Evolutionary conservation across 495 filamentous ascomycete species (phyloP).

Genomic region (Neurospora sp.): DNA sequence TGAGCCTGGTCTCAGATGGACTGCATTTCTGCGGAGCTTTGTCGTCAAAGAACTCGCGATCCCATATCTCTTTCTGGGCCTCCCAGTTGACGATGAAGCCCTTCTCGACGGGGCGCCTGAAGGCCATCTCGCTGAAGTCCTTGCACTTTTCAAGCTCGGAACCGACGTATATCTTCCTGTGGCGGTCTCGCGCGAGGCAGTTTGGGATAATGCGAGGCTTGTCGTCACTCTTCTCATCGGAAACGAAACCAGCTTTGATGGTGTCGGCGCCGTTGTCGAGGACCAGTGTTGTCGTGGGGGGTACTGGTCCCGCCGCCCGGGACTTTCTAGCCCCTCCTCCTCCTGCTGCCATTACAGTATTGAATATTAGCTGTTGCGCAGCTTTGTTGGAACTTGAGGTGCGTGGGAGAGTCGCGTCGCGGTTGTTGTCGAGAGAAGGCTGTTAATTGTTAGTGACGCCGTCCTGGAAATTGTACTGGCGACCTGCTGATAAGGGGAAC

Average conservation of each 20-base stretch:
- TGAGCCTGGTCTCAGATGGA: slow-evolving; percentile 67
- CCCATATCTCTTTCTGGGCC: slow-evolving; percentile 91
- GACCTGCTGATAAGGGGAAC: neutral
- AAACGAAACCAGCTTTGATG: slow-evolving; percentile 82
- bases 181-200: slow-evolving; percentile 73
- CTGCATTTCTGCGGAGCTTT: slow-evolving; percentile 58
- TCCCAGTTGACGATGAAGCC: slow-evolving; percentile 97
- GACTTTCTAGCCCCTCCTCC: slow-evolving; percentile 24
- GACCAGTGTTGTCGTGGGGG: slow-evolving; percentile 62
- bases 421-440: neutral
- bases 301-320: slow-evolving; percentile 27
- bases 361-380: neutral
- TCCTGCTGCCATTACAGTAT: slow-evolving; percentile 29
- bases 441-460: neutral
- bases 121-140: slow-evolving; percentile 83
- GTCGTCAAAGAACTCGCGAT: slow-evolving; percentile 73
- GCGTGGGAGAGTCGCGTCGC: neutral
- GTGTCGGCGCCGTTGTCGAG: slow-evolving; percentile 92
- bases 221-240: slow-evolving; percentile 29
- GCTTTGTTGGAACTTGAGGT: neutral
- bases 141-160: slow-evolving; percentile 69
- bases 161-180: slow-evolving; percentile 66
- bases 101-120: slow-evolving; percentile 87
- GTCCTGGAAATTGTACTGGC: neutral
- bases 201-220: slow-evolving; percentile 70